Conservation (phyloP, 1,139 yeast species). For the Lodderomyces jiufengensis region DNA sequence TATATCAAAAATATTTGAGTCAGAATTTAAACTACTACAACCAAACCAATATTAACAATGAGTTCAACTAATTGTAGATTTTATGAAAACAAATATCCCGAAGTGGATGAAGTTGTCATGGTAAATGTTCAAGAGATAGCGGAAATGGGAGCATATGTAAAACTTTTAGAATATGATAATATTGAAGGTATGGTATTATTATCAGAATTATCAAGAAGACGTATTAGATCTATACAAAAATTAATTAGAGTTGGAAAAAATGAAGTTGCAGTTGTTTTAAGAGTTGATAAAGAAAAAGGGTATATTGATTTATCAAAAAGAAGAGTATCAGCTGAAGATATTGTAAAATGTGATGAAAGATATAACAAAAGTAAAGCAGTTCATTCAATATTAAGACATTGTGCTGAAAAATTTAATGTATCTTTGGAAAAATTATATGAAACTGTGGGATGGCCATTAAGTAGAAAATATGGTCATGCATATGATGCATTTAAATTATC, state of each 20-base stretch:
- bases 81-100: conserved; percentile 97
- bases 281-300: conserved; percentile 98
- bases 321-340: conserved; percentile 97
- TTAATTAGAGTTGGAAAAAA: conserved; percentile 97
- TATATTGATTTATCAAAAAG: conserved; percentile 96
- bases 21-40: not conserved
- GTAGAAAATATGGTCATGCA: conserved; percentile 93
- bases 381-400: conserved; percentile 94
- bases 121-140: conserved; percentile 98
- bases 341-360: conserved; percentile 95
- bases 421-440: conserved; percentile 83
- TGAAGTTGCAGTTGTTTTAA: conserved; percentile 97
- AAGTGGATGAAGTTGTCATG: conserved; percentile 97
- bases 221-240: conserved; percentile 96
- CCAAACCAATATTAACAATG: conserved; percentile 34
- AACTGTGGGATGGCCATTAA: conserved; percentile 95
- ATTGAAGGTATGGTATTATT: conserved; percentile 98
- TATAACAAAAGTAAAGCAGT: conserved; percentile 96
- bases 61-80: conserved; percentile 92
- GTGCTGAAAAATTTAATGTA: conserved; percentile 93
- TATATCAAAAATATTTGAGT: too few relatives aligned
- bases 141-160: conserved; percentile 97
- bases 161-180: conserved; percentile 92
- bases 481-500: conserved; percentile 96
- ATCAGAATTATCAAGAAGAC: conserved; percentile 96